Evolutionary conservation across 1,284 basidiomycete genomes (phyloP).

Genomic region (Erythrobasidium hasegawianum): DNA sequence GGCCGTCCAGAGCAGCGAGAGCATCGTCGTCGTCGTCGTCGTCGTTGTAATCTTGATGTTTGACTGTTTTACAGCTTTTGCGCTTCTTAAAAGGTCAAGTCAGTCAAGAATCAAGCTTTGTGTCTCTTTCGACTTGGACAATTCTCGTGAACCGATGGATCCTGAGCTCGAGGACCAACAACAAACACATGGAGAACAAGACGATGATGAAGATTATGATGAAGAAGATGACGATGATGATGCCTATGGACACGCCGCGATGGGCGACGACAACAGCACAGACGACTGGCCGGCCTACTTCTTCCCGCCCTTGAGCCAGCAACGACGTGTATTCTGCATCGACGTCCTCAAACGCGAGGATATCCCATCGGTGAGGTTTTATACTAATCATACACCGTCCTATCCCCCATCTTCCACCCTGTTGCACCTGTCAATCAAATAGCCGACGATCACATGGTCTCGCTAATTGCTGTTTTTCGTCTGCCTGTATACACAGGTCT

Average conservation of each 20-base stretch:
- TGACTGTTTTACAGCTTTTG: too few species aligned
- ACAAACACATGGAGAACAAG: too few species aligned
- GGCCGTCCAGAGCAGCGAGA: neutral
- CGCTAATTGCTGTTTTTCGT: neutral
- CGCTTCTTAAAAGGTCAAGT: too few species aligned
- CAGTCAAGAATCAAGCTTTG: too few species aligned
- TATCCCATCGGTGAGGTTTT: constrained; percentile 56
- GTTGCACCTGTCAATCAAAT: constrained; percentile 2
- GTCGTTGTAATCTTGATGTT: neutral
- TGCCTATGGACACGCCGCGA: too few species aligned
- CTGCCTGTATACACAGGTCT: constrained; percentile 55
- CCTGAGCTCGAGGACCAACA: too few species aligned
- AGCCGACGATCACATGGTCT: neutral
- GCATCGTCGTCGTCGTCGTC: neutral
- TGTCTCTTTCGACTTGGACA: too few species aligned
- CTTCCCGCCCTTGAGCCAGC: constrained; percentile 65
- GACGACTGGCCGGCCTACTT: constrained; percentile 51
- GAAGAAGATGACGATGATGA: neutral
- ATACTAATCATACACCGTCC: neutral
- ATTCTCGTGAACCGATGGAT: too few species aligned
- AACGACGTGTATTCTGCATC: constrained; percentile 67
- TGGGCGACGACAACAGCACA: too few species aligned
- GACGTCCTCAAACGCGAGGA: constrained; percentile 60
- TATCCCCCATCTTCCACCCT: too few species aligned
- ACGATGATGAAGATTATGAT: neutral